These are phyloP conservation scores for Trichoderma hamatum DNA, from an alignment of 2,329 filamentous ascomycete genomes.

Conservation along the genomic window DNA sequence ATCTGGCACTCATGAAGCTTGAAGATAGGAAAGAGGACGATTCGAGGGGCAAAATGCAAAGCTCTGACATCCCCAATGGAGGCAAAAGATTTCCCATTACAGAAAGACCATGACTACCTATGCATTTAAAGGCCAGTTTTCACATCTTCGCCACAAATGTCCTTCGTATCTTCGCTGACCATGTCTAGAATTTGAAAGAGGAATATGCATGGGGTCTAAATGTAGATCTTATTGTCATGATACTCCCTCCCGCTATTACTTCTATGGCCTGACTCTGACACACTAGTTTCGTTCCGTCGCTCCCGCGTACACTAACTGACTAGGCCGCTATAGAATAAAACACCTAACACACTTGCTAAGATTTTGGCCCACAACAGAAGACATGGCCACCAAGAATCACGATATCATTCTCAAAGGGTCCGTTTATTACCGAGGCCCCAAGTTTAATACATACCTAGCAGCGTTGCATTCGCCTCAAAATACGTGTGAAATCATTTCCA, in stretches of 20 bases:
- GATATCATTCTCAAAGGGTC: neutral
- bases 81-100: neutral
- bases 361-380: neutral
- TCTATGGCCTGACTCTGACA: neutral
- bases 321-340: neutral
- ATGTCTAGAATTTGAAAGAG: neutral
- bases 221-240: neutral
- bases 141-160: neutral
- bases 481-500: neutral
- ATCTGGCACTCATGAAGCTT: neutral
- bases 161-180: neutral
- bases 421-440: neutral
- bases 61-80: neutral
- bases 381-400: neutral
- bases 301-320: neutral
- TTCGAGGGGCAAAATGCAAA: too few relatives aligned
- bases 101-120: neutral
- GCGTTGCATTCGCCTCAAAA: neutral
- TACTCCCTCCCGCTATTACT: neutral
- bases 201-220: neutral
- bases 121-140: neutral
- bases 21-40: too few relatives aligned
- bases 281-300: neutral
- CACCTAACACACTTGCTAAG: neutral
- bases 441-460: neutral